phyloP scores from a whole-genome alignment of 2,329 filamentous ascomycete species.

The Neocatenulostroma microsporum region DNA sequence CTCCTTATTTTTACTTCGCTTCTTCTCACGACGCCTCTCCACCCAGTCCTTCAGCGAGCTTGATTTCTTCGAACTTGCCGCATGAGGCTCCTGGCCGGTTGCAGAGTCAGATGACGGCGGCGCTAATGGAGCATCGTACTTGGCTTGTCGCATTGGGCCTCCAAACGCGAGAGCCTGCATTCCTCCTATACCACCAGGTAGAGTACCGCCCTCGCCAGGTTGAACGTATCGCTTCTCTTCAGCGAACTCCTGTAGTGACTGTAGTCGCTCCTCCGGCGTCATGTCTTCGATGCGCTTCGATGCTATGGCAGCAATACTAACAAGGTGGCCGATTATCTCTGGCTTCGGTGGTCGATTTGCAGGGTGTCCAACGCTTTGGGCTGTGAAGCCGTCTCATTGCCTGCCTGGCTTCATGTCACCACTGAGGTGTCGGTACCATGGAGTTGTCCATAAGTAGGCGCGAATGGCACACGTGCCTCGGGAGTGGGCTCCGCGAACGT shows the following conservation, averaged over 20 bases:
- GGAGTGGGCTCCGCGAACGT: no score
- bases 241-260: conserved; percentile 15
- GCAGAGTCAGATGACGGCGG: conserved; percentile 13
- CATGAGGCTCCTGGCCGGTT: conserved; percentile 5
- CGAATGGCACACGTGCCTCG: no score
- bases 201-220: conserved; percentile 17
- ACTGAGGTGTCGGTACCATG: no score
- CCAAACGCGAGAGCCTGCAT: conserved; percentile 12
- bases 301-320: no score
- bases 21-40: conserved; percentile 13
- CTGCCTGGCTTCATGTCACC: no score
- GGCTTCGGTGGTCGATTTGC: no score
- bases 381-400: no score
- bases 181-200: conserved; percentile 8
- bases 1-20: no score
- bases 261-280: conserved; percentile 16
- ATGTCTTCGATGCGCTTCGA: conserved; percentile 12
- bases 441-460: no score
- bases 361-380: no score
- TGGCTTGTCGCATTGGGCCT: conserved; percentile 11
- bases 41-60: conserved; percentile 13
- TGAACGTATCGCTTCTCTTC: conserved; percentile 19
- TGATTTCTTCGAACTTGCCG: conserved; percentile 6
- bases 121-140: conserved; percentile 15
- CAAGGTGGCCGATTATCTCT: no score